Percentiles rank a stretch among this genome's conserved stretches.
Conservation (phyloP, 2,329 filamentous ascomycete genomes). For the Penicillium sp. region DNA sequence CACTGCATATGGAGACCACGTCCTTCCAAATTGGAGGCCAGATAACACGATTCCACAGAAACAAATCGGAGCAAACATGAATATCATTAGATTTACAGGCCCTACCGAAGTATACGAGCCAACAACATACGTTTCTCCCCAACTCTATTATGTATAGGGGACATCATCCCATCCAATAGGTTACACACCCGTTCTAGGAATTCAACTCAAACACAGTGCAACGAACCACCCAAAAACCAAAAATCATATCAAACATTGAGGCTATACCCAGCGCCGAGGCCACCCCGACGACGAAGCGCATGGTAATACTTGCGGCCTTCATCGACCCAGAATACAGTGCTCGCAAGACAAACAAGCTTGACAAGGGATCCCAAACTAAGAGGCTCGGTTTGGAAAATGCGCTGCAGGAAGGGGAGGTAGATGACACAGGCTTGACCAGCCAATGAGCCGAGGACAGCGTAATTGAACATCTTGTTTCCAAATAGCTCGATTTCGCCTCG, state of each 20-base stretch:
- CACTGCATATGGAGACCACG: neutral
- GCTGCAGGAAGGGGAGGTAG: slow-evolving; percentile 90
- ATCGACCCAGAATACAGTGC: slow-evolving; percentile 92
- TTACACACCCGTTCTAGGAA: slow-evolving; percentile 4
- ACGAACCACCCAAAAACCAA: neutral
- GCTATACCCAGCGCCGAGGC: slow-evolving; percentile 42
- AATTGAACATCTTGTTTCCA: slow-evolving; percentile 93
- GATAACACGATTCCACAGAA: neutral
- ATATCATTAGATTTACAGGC: neutral
- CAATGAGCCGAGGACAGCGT: slow-evolving; percentile 83
- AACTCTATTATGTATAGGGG: slow-evolving; percentile 21
- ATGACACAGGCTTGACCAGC: slow-evolving; percentile 87
- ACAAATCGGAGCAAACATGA: neutral
- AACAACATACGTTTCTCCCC: neutral
- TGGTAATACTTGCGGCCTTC: slow-evolving; percentile 75
- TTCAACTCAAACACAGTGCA: neutral
- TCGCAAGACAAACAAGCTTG: slow-evolving; percentile 72
- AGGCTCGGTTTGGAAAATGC: slow-evolving; percentile 93
- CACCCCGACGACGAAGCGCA: slow-evolving; percentile 31
- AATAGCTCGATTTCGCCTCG: slow-evolving; percentile 81
- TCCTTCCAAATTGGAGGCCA: no score
- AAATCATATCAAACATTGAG: slow-evolving; percentile 37
- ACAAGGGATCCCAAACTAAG: slow-evolving; percentile 73
- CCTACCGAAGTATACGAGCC: neutral
- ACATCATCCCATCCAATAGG: slow-evolving; percentile 15